Evolutionary conservation across 1,284 basidiomycete species (phyloP), one percentile per base, ranked within the genome.

Genomic region (Sanghuangporus baumii): DNA sequence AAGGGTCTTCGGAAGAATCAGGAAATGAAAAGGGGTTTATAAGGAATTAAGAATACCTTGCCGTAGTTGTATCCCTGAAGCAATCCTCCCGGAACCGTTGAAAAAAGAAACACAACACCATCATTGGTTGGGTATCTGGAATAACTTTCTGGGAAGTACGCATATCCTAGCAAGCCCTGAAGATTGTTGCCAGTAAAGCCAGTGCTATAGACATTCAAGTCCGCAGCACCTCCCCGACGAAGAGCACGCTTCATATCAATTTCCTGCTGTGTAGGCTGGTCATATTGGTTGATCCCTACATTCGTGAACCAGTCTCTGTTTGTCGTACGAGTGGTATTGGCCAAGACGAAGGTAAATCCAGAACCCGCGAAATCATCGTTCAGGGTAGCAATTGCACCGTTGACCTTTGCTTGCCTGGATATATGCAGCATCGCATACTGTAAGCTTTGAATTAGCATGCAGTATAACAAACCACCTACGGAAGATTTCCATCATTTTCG

Each of bases 191-290:
- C 71, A 50, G 55, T 69, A 68, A 77, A 77, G 20, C 76, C 77
- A 55, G 83, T 81, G 41, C 76, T 76, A 74, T 83, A 84, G 48
- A 84, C 74, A 67, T 84, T 85, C 63, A 85, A 75, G 37, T 72
- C 74, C 36, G 72, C 70, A 3, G 71, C 74, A 26, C 73, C 75
- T 47, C 82, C 82, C 57, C 73, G 65, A 50, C 79, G 76, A 51
- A 84, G 76, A 54, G 74, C 59, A 0, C 48, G 69, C 74, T 85
- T 85, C 83, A 85, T 85, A 9, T 74, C 69, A 79, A 79, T 2
- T 1, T 23, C 23, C 23, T 23, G 23, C 23, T 23, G 23, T 23
- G 23, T 23, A 23, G 23, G 23, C 23, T 23, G 23, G 23, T 23
- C 2, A 23, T 23, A 23, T 23, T 23, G 23, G 23, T 23, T 23